Evolutionary conservation across 2,329 filamentous ascomycete species (phyloP).

Genomic region (Hypoxylon sp.): DNA sequence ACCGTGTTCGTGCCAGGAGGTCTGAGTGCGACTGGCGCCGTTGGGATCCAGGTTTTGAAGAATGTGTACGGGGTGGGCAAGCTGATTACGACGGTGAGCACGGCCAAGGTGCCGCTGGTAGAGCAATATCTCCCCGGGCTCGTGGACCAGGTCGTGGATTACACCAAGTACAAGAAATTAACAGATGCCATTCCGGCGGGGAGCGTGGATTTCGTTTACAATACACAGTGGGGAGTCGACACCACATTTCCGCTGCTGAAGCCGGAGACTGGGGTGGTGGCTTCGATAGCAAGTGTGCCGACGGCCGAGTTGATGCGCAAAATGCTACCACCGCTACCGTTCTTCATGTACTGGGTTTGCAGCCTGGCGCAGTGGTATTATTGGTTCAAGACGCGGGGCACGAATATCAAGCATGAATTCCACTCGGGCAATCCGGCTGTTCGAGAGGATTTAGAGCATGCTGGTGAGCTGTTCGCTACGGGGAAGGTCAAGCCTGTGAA

Average conservation of each 20-base stretch:
- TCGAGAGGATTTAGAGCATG: constrained; percentile 59
- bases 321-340: constrained; percentile 54
- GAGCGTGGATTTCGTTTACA: constrained; percentile 64
- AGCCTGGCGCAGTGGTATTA: constrained; percentile 58
- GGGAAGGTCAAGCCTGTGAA: constrained; percentile 61
- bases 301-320: constrained; percentile 48
- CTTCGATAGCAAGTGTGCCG: constrained; percentile 59
- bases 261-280: constrained; percentile 55
- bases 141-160: constrained; percentile 66
- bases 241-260: constrained; percentile 58
- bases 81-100: constrained; percentile 67
- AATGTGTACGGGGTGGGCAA: constrained; percentile 62
- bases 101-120: constrained; percentile 62
- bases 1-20: constrained; percentile 66
- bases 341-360: constrained; percentile 56
- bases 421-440: constrained; percentile 60
- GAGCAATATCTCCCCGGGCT: constrained; percentile 58
- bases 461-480: constrained; percentile 57
- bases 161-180: constrained; percentile 58
- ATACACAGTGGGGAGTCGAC: constrained; percentile 60
- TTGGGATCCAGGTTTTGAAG: constrained; percentile 64
- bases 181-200: constrained; percentile 55
- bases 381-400: constrained; percentile 59
- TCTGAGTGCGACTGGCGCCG: constrained; percentile 62
- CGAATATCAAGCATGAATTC: constrained; percentile 59